These are phyloP conservation scores for Sordariomycetes sp. DNA, from an alignment of 2,329 filamentous ascomycete species.

Conservation along the genomic window DNA sequence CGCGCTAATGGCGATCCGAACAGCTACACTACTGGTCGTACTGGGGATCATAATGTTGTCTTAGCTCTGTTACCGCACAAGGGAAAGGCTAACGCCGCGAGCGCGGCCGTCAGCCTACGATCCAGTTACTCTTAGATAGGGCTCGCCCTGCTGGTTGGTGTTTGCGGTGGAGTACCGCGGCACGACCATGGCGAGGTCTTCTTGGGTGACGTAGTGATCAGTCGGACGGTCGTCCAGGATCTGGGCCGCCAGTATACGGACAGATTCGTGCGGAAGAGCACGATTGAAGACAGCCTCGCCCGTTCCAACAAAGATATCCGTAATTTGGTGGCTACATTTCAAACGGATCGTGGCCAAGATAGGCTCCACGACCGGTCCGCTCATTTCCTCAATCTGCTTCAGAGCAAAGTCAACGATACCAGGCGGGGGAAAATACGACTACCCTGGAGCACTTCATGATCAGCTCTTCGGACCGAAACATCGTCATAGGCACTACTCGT, in stretches of 20 bases:
- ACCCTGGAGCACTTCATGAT: not conserved
- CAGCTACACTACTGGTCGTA: constrained; percentile 14
- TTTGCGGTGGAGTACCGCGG: constrained; percentile 25
- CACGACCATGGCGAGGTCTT: constrained; percentile 10
- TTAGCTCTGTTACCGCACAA: constrained; percentile 14
- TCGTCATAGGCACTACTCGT: not conserved
- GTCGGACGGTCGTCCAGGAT: constrained; percentile 17
- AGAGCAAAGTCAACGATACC: not conserved
- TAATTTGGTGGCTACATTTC: not conserved
- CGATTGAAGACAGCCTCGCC: constrained; percentile 14
- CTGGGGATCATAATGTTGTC: constrained; percentile 15
- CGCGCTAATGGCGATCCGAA: too few relatives aligned
- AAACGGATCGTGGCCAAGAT: not conserved
- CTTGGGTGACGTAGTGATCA: constrained; percentile 22
- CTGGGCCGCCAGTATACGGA: constrained; percentile 14
- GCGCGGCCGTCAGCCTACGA: constrained; percentile 14
- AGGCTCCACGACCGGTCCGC: not conserved
- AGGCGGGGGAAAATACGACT: not conserved
- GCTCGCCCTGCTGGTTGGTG: constrained; percentile 24
- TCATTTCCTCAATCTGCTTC: not conserved
- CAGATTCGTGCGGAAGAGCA: constrained; percentile 14
- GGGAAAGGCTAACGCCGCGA: constrained; percentile 18
- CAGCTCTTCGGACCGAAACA: not conserved
- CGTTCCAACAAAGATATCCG: constrained; percentile 17
- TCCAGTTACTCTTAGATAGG: constrained; percentile 21